Evolutionary conservation across 2,329 filamentous ascomycete genomes (phyloP), one percentile per base, ranked within the genome.

Genomic region (Nemania sp.): DNA sequence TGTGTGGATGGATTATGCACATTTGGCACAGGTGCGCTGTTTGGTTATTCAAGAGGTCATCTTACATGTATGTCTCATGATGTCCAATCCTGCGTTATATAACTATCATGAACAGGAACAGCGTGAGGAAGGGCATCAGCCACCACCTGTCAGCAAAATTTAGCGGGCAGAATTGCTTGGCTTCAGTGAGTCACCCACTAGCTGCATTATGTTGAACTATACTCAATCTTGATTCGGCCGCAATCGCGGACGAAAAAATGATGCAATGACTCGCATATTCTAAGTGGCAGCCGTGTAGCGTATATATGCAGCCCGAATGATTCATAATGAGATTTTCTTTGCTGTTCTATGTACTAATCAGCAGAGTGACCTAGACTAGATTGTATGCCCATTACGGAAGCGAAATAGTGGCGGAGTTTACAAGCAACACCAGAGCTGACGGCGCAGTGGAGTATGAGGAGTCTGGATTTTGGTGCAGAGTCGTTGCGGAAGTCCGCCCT

Each of bases 401-500:
- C n/a, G 32, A 35, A 47, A 49, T 8, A 29, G 49, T 13, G 56
- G 41, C 56, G 43, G 56, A 49, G 56, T 59, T 59, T 27, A 24
- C 41, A 13, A 24, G 22, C 5, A 27, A 20, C 27, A 54, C 20
- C 20, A 32, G 20, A 54, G 3, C 22, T 51, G 20, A 27, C 3
- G 15, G 15, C 13, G 49, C 27, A 18, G 51, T 53, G 51, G 51
- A 53, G 51, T 43, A 38, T 26, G 2, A 18, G 24, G 38, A 7
- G 26, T 56, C 8, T 20, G 26, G 1, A 15, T n/a, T n/a, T n/a
- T n/a, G n/a, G n/a, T n/a, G n/a, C 35, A 27, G n/a, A 6, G 27
- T 51, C 15, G 20, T 27, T 24, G 64, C 64, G 64, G 64, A 66
- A 43, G 57, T 66, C 64, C 64, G 64, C 64, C 51, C 15, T 29